Evolutionary conservation across 768 basidiomycete species (phyloP), one percentile per base, ranked within the genome.

Genomic region (Leccinum obscurum): DNA sequence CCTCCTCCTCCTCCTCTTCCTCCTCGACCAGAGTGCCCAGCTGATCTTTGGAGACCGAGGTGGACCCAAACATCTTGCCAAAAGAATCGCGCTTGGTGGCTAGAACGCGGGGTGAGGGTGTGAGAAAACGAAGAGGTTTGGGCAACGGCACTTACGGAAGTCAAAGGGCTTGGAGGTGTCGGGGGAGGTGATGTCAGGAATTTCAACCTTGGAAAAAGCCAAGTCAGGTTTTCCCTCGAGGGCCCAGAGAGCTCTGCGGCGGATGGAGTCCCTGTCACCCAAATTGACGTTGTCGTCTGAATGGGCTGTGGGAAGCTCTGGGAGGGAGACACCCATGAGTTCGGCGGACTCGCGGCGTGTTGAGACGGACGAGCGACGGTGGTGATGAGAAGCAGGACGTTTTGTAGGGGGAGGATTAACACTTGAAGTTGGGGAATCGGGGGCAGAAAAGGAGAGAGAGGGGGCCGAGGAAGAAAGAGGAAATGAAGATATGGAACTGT

Each of bases 341-440:
- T 95, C 94, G 17, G 92, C 89, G 20, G 92, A 94, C 77, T 96
- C 94, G 64, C 82, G 83, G 62, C 93, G 87, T 44, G 93, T 95
- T 10, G 94, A 93, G 28, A 96, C 92, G 26, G 91, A 93, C 1
- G 93, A 93, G 46, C 85, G 85, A 52, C 94, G 90, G 14, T 85
- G 82, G 67, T 95, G 94, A 66, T 93, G 92, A 0, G 93, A 95
- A 60, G 83, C 83, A 34, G 71, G 73, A 64, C 86, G 88, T 67
- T 86, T 88, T 28, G 81, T 37, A 28, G 66, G 65, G 9, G 60
- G 56, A 58, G 50, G 53, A 30, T 72, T 41, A 4, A 51, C 8
- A 7, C 24, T 28, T 51, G 39, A 35, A 1, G 81, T 76, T 26
- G 71, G 69, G 24, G 77, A 68, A 24, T 74, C 68, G 44, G 81